These are phyloP conservation scores for Geotrichum reessii DNA, from an alignment of 1,139 yeast species.

Conservation along the genomic window DNA sequence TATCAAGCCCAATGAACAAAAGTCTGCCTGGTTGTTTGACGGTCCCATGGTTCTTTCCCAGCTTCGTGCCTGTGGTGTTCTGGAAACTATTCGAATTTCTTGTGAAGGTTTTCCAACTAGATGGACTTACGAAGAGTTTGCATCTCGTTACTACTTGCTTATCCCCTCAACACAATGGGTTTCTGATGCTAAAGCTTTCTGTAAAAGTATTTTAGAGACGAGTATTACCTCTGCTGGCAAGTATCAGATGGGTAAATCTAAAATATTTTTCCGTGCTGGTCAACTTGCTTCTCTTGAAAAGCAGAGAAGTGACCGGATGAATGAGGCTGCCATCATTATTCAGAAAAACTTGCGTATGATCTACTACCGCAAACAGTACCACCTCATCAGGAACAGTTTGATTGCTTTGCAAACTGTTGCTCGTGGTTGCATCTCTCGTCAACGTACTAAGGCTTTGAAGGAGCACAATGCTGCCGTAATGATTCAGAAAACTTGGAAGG, in stretches of 20 bases:
- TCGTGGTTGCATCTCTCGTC: conserved; percentile 61
- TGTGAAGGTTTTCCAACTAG: conserved; percentile 98
- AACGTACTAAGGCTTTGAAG: conserved; percentile 50
- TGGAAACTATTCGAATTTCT: conserved; percentile 92
- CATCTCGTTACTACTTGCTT: conserved; percentile 78
- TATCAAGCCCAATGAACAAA: conserved; percentile 92
- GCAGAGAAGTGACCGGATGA: conserved; percentile 70
- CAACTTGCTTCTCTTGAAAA: conserved; percentile 86
- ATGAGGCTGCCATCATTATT: conserved; percentile 70
- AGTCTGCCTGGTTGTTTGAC: conserved; percentile 93
- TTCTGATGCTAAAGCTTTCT: conserved; percentile 53
- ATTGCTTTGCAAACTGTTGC: conserved; percentile 53
- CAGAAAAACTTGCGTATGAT: conserved; percentile 78
- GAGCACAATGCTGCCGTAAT: conserved; percentile 61
- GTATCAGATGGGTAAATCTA: conserved; percentile 76
- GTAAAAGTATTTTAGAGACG: conserved; percentile 58
- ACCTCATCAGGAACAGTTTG: conserved; percentile 52
- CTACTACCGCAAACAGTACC: conserved; percentile 56
- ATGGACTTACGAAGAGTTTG: conserved; percentile 93
- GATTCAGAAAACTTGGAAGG: conserved; percentile 70
- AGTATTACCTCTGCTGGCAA: conserved; percentile 61
- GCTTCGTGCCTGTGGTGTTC: conserved; percentile 97
- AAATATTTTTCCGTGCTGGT: conserved; percentile 91
- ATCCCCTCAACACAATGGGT: conserved; percentile 69
- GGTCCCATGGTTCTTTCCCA: conserved; percentile 93